A percentile compares a stretch with the other conserved stretches of the same genome.
Conservation (phyloP, 768 basidiomycete species). For the Termitomyces sp. region DNA sequence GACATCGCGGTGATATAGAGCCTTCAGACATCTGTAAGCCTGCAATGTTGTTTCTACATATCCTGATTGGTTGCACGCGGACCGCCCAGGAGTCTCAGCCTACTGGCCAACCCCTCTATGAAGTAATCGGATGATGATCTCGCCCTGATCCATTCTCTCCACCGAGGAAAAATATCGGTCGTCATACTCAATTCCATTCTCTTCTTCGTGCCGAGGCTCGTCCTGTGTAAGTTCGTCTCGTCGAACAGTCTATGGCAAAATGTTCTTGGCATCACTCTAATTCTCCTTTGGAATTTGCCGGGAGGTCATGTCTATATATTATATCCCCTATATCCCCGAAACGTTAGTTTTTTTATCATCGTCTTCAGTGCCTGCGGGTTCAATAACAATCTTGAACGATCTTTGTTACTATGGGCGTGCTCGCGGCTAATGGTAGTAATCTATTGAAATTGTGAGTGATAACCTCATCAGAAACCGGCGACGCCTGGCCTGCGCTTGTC, state of each 20-base stretch:
- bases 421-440: neutral
- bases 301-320: neutral
- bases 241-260: neutral
- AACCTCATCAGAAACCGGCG: neutral
- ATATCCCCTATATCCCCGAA: too few species aligned
- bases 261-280: conserved; percentile 1
- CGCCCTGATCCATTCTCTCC: neutral
- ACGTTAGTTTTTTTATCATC: neutral
- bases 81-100: neutral
- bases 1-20: too few species aligned
- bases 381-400: neutral
- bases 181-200: neutral
- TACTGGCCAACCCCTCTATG: neutral
- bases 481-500: too few species aligned
- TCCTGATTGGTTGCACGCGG: too few species aligned
- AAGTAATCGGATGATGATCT: neutral
- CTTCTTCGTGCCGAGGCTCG: neutral
- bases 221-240: neutral
- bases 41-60: neutral
- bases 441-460: too few species aligned
- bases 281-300: neutral
- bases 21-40: too few species aligned
- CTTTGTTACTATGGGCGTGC: neutral
- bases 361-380: neutral
- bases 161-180: neutral